Evolutionary conservation across 2,329 filamentous ascomycete genomes (phyloP).

Genomic region (Epichloe typhina): DNA sequence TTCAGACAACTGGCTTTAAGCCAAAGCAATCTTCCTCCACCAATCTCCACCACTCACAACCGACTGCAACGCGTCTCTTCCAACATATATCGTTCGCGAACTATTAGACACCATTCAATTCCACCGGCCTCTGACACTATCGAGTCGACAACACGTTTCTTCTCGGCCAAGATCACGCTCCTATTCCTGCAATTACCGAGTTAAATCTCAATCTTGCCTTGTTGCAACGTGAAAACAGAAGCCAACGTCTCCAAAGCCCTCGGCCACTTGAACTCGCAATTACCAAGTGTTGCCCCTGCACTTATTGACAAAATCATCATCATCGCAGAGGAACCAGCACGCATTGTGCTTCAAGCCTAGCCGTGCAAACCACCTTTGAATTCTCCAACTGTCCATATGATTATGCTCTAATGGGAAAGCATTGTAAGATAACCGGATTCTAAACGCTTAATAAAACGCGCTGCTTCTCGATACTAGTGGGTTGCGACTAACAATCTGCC

Average conservation of each 20-base stretch:
- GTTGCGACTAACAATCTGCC: background rate
- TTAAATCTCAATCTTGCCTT: too few species aligned
- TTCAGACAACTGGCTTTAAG: too few species aligned
- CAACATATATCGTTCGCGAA: too few species aligned
- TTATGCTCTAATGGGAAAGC: slow-evolving; percentile 15
- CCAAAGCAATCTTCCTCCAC: too few species aligned
- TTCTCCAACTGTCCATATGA: background rate
- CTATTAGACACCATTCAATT: too few species aligned
- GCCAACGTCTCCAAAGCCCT: too few species aligned
- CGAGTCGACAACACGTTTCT: background rate
- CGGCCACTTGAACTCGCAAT: background rate
- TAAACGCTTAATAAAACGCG: background rate
- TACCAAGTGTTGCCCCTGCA: background rate
- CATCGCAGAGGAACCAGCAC: background rate
- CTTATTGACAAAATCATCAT: background rate
- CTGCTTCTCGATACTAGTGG: background rate
- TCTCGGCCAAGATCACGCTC: background rate
- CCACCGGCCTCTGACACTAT: too few species aligned
- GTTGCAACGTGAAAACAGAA: too few species aligned
- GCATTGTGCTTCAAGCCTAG: background rate
- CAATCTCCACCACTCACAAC: too few species aligned
- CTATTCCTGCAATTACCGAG: background rate
- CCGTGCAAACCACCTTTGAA: background rate
- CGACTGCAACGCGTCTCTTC: too few species aligned
- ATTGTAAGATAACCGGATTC: slow-evolving; percentile 12